These are phyloP conservation scores for Ormosia semicastrata DNA, from an alignment of 306 rosid species.

Conservation along the genomic window DNA sequence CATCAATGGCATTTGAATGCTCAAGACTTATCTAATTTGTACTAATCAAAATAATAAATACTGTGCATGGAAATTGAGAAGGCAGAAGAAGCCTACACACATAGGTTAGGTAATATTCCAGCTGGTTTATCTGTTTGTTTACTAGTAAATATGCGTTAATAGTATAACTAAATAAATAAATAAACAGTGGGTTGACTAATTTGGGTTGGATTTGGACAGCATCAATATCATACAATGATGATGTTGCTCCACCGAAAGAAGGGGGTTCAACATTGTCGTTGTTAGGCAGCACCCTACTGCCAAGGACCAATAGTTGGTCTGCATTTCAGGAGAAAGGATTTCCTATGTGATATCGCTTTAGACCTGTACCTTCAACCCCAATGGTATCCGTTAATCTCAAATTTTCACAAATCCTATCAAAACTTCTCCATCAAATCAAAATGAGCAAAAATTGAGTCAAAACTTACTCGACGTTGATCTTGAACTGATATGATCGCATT, in stretches of 20 bases:
- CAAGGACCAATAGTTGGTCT: neutral
- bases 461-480: neutral
- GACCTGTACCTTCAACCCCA: neutral
- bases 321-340: neutral
- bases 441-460: neutral
- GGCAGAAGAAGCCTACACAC: neutral
- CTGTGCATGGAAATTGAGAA: neutral
- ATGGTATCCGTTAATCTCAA: neutral
- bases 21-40: neutral
- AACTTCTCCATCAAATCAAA: neutral
- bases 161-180: neutral
- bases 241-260: constrained; percentile 37
- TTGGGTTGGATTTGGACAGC: constrained; percentile 3
- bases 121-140: neutral
- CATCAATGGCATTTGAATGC: neutral
- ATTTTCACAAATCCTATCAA: neutral
- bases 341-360: neutral
- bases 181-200: constrained; percentile 18
- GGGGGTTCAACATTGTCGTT: constrained; percentile 12
- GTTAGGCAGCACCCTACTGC: constrained; percentile 4
- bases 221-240: constrained; percentile 17
- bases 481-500: neutral
- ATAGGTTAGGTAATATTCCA: neutral
- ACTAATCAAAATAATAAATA: neutral
- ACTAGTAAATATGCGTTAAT: neutral